A percentile compares a stretch with the other conserved stretches of the same genome.
These are phyloP conservation scores for Saccharomyces mikatae DNA, from an alignment of 805 yeast genomes.

Conservation along the genomic window DNA sequence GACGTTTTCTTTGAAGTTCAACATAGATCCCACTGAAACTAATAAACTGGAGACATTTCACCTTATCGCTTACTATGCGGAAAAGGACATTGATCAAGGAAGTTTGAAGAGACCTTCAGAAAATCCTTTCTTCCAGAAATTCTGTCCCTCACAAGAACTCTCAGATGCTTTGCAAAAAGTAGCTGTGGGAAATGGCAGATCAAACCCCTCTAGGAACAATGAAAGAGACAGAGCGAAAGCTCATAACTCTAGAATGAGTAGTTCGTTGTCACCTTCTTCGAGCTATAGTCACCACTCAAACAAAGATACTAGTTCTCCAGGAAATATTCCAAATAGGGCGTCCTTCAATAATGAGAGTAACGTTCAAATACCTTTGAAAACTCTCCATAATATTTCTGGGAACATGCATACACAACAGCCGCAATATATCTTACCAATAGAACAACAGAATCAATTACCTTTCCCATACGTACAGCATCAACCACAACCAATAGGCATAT, in stretches of 20 bases:
- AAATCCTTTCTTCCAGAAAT: slow-evolving; percentile 39
- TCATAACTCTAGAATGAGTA: neutral
- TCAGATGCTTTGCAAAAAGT: slow-evolving; percentile 49
- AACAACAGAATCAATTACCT: neutral
- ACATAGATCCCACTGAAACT: slow-evolving; percentile 5
- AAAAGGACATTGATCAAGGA: slow-evolving; percentile 58
- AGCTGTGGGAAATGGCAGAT: slow-evolving; percentile 45
- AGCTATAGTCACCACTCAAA: neutral
- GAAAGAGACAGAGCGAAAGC: slow-evolving; percentile 16
- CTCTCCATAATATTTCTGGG: slow-evolving; percentile 1
- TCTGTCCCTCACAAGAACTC: slow-evolving; percentile 38
- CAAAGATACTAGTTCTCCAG: neutral
- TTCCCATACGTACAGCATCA: neutral
- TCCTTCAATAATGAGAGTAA: neutral
- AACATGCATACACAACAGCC: slow-evolving; percentile 9
- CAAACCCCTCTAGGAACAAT: neutral
- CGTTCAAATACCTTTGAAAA: neutral
- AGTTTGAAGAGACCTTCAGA: slow-evolving; percentile 49
- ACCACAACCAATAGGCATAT: neutral
- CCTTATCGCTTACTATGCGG: slow-evolving; percentile 55
- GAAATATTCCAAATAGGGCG: neutral
- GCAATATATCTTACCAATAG: neutral
- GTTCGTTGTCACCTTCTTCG: neutral
- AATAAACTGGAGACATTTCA: neutral
- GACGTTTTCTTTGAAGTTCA: neutral